Percentiles rank a stretch among this genome's conserved stretches.
Conservation (phyloP, 441 rosid genomes). For the Mallotus repandus region DNA sequence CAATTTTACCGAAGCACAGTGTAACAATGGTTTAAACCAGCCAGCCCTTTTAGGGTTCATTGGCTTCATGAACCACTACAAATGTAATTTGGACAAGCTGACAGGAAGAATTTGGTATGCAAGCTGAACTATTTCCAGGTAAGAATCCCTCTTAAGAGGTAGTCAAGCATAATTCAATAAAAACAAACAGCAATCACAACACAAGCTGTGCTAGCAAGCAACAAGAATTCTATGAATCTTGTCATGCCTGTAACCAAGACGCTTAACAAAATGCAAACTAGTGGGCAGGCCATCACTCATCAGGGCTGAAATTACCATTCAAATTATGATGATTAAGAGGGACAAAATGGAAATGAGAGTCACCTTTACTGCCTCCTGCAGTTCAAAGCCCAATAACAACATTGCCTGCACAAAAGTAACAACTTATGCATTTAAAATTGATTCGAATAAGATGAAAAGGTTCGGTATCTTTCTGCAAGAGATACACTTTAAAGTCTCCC, state of each 20-base stretch:
- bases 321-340: background rate
- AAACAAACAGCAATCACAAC: background rate
- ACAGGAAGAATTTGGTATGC: background rate
- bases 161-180: background rate
- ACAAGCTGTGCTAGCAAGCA: background rate
- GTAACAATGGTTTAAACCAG: background rate
- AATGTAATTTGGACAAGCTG: background rate
- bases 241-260: background rate
- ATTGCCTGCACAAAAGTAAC: constrained; percentile 48
- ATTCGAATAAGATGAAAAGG: background rate
- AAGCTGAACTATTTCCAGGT: background rate
- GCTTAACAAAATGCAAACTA: background rate
- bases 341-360: background rate
- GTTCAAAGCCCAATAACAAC: constrained; percentile 64
- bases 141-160: background rate
- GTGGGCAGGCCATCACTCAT: too few species aligned
- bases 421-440: background rate
- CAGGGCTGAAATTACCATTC: background rate
- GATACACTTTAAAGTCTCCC: background rate
- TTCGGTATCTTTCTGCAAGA: background rate
- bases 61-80: background rate
- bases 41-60: background rate
- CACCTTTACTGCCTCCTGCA: constrained; percentile 61
- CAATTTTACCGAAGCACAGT: too few species aligned
- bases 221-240: background rate